A percentile compares a stretch with the other conserved stretches of the same genome.
Evolutionary conservation across 164 flowering plant genomes (phyloP).

Genomic region (Stephania cephalantha): DNA sequence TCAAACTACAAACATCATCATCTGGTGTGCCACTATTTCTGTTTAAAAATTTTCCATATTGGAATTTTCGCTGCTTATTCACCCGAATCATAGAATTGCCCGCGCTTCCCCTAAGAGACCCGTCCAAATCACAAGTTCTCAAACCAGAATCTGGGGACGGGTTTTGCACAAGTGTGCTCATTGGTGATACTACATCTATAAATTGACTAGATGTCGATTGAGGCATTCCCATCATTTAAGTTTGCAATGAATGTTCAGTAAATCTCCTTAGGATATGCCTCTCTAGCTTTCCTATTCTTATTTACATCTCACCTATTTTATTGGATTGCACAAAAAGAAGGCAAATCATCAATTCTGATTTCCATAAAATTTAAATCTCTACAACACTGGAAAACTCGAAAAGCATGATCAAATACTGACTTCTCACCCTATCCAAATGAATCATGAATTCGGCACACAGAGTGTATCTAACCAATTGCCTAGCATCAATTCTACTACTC

Average conservation of each 20-base stretch:
- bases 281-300: background rate
- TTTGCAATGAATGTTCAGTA: background rate
- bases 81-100: conserved; percentile 15
- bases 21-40: conserved; percentile 23
- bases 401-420: background rate
- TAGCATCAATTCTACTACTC: background rate
- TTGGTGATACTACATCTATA: conserved; percentile 30
- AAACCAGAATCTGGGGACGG: conserved; percentile 25
- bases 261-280: background rate
- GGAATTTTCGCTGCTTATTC: conserved; percentile 24
- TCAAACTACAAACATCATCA: conserved; percentile 23
- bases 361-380: conserved; percentile 11
- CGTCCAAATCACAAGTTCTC: conserved; percentile 42
- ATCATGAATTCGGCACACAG: background rate
- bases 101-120: conserved; percentile 20
- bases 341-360: background rate
- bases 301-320: background rate
- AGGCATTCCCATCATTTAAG: conserved; percentile 58
- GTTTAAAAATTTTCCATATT: conserved; percentile 19
- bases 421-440: background rate
- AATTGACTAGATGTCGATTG: conserved; percentile 40
- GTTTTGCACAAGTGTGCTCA: conserved; percentile 33
- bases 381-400: conserved; percentile 25
- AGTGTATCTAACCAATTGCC: background rate
- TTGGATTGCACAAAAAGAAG: background rate